These are phyloP conservation scores for Vickermania spadyakhi DNA, from an alignment of 208 protist genomes.

Conservation along the genomic window DNA sequence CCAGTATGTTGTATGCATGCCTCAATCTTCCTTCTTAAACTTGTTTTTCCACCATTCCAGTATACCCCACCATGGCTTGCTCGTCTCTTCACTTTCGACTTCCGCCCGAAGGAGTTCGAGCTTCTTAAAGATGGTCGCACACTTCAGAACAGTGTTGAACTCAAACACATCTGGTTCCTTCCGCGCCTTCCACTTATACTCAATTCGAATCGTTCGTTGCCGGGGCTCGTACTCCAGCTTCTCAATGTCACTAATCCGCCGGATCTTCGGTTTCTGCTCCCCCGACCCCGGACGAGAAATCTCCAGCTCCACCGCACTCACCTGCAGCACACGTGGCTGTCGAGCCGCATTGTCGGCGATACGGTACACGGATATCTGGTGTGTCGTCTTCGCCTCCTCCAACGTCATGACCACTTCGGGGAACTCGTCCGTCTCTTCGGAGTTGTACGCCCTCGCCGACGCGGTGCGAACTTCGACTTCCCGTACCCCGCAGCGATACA, in stretches of 20 bases:
- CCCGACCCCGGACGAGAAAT: not conserved
- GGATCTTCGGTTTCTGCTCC: not conserved
- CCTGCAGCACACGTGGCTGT: not conserved
- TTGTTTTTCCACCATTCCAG: too few relatives aligned
- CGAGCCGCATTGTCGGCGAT: not conserved
- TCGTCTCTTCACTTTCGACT: not conserved
- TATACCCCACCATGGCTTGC: too few relatives aligned
- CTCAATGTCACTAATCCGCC: not conserved
- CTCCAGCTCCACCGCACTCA: not conserved
- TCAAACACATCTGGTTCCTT: not conserved
- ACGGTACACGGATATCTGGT: not conserved
- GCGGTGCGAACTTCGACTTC: conserved; percentile 43
- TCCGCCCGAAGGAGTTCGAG: not conserved
- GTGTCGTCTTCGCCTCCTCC: not conserved
- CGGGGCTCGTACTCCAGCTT: not conserved
- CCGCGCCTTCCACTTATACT: not conserved
- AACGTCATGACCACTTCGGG: not conserved
- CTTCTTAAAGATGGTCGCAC: not conserved
- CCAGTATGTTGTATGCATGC: too few relatives aligned
- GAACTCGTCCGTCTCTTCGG: not conserved
- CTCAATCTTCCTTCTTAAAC: too few relatives aligned
- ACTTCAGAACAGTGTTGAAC: not conserved
- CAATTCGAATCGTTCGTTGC: not conserved
- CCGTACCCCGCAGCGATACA: conserved; percentile 75
- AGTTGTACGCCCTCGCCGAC: not conserved